phyloP scores from a whole-genome alignment of 139 green algal genomes.

The Chloropicon primus region DNA sequence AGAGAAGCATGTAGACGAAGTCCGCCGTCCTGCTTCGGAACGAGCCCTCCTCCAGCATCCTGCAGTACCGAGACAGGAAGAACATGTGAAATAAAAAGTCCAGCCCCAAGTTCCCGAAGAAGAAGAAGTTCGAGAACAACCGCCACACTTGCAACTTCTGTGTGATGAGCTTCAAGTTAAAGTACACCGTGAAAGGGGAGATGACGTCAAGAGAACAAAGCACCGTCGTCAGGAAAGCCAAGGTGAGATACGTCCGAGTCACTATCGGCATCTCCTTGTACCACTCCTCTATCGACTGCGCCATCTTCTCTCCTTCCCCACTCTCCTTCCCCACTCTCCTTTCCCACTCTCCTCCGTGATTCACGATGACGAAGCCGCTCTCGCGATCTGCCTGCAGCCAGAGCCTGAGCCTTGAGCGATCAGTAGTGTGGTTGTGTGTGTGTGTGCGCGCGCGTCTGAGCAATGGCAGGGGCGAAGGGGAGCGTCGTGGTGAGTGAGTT shows the following conservation, averaged over 20 bases:
- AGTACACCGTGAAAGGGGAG: constrained; percentile 92
- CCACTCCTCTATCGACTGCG: constrained; percentile 67
- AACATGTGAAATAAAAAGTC: constrained; percentile 99
- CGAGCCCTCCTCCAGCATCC: constrained; percentile 82
- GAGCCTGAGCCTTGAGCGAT: constrained; percentile 12
- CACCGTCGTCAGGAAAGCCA: constrained; percentile 85
- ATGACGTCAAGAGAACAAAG: constrained; percentile 89
- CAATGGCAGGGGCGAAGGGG: too few relatives aligned
- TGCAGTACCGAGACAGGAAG: constrained; percentile 95
- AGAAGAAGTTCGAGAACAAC: constrained; percentile 96
- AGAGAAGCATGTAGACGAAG: constrained; percentile 97
- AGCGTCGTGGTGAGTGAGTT: neutral
- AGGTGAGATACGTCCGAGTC: constrained; percentile 84
- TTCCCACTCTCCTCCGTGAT: neutral
- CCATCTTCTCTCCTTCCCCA: neutral
- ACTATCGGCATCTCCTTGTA: constrained; percentile 85
- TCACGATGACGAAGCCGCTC: neutral
- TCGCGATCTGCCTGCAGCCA: neutral
- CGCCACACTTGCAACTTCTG: constrained; percentile 81
- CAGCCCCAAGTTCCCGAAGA: constrained; percentile 85
- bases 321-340: neutral
- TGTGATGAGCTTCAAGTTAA: constrained; percentile 83
- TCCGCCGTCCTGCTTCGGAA: constrained; percentile 84
- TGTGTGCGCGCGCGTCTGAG: constrained; percentile 18
- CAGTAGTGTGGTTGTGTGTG: constrained; percentile 21